Evolutionary conservation across 2,329 filamentous ascomycete genomes (phyloP).

Genomic region (Helotiales sp.): DNA sequence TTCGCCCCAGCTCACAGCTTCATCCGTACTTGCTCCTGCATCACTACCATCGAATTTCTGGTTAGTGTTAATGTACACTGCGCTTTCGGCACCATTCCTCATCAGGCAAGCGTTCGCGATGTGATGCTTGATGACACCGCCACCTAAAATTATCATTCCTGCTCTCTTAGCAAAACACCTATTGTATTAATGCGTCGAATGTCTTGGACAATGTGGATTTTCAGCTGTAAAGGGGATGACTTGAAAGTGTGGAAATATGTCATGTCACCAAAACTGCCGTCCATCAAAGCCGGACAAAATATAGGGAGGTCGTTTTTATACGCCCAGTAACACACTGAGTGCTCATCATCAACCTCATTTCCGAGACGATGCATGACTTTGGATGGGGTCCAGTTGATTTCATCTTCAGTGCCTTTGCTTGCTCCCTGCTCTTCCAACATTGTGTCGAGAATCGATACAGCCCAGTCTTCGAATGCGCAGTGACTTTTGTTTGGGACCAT

Average conservation of each 20-base stretch:
- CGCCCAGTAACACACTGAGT: constrained; percentile 91
- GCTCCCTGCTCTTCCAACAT: constrained; percentile 95
- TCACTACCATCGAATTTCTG: constrained; percentile 98
- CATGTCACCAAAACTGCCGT: constrained; percentile 96
- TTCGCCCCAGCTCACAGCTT: constrained; percentile 98
- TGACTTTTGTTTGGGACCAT: constrained; percentile 97
- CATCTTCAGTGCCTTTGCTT: constrained; percentile 65
- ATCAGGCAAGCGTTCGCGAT: constrained; percentile 97
- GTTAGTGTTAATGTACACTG: constrained; percentile 96
- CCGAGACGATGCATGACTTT: constrained; percentile 89
- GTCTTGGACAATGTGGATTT: constrained; percentile 90
- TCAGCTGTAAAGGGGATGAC: constrained; percentile 75
- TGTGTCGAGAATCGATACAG: constrained; percentile 89
- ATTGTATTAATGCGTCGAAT: constrained; percentile 92
- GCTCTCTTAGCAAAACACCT: constrained; percentile 83
- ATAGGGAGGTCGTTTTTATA: constrained; percentile 96
- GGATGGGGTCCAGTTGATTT: constrained; percentile 89
- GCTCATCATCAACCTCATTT: constrained; percentile 90
- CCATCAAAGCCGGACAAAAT: constrained; percentile 94
- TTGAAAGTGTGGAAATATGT: constrained; percentile 98
- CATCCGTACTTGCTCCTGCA: constrained; percentile 89
- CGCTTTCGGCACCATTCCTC: constrained; percentile 95
- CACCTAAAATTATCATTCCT: constrained; percentile 94
- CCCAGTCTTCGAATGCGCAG: constrained; percentile 97
- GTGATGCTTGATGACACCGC: constrained; percentile 96